A percentile compares a stretch with the other conserved stretches of the same genome.
Evolutionary conservation across 163 green algal genomes (phyloP).

Genomic region (Chloroidium sp.): DNA sequence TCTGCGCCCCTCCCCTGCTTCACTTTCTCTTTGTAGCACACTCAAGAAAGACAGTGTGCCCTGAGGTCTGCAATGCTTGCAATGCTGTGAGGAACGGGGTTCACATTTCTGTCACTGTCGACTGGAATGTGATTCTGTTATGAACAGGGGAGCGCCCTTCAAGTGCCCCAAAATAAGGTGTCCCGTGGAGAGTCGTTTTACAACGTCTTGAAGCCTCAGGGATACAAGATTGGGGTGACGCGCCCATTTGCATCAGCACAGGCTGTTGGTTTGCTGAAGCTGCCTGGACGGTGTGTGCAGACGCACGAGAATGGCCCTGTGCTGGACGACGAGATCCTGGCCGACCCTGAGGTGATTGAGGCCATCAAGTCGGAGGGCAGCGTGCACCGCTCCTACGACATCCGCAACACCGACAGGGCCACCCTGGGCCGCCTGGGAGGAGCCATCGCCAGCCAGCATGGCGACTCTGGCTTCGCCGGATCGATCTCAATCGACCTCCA

Average conservation of each 20-base stretch:
- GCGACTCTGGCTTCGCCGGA: slow-evolving; percentile 79
- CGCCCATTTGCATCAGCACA: no score
- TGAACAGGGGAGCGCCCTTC: no score
- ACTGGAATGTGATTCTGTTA: no score
- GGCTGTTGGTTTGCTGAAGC: no score
- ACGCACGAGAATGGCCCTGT: slow-evolving; percentile 80
- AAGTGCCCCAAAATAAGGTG: no score
- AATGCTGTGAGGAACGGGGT: no score
- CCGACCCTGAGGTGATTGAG: slow-evolving; percentile 63
- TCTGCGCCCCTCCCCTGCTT: background rate
- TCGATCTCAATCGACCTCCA: slow-evolving; percentile 53
- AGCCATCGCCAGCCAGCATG: slow-evolving; percentile 74
- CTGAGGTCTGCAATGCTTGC: no score
- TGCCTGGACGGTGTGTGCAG: background rate
- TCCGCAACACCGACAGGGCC: slow-evolving; percentile 83
- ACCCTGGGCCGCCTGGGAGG: slow-evolving; percentile 71
- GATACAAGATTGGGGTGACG: no score
- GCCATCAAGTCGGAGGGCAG: slow-evolving; percentile 36
- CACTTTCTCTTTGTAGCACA: background rate
- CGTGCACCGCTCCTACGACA: slow-evolving; percentile 55
- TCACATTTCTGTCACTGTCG: no score
- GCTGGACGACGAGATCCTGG: slow-evolving; percentile 91
- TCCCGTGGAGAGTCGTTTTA: no score
- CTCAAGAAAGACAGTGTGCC: no score
- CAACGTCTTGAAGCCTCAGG: no score